Evolutionary conservation across 805 yeast species (phyloP), one percentile per base, ranked within the genome.

Genomic region (Wickerhamomyces bovis): DNA sequence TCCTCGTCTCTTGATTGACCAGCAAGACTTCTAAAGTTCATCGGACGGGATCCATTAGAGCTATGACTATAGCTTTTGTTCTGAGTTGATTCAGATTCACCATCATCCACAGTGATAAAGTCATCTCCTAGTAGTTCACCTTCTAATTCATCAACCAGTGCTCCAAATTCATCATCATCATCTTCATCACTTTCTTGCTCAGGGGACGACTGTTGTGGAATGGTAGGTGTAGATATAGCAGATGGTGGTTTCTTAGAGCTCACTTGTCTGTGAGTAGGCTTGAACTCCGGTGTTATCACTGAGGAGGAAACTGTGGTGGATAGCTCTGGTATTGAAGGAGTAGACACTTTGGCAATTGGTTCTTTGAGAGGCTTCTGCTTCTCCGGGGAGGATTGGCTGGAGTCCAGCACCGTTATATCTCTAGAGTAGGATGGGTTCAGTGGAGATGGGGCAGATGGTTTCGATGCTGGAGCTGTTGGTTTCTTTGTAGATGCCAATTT

Each of bases 91-190:
- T 36, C 16, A 12, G 41, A 7, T 19, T 30, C 38, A 6, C 46
- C 38, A 26, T 47, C 50, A 16, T 48, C 57, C 15, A 51, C 51
- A 11, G 45, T 52, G 12, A 52, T 45, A 19, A 48, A 43, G 23
- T 38, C 46, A 23, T 22, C 33, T 16, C 36, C 20, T 8, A 47
- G 8, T 11, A 52, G 23, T 31, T 51, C 62, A 19, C 50, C 57
- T 36, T 61, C 65, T 9, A 60, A 15, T 40, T 60, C 64, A 35
- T 60, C 57, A 10, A 45, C 58, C 21, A 59, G 44, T 3, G 56
- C 51, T 5, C 48, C 58, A 39, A 55, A 55, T 10, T 52, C 63
- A 15, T 51, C 57, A n/a, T 52, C 58, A 8, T 51, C 57, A n/a
- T 52, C 58, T 10, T 50, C 48, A 16, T 45, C 48, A 31, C 22